These are phyloP conservation scores for Paecilomyces formosus DNA, from an alignment of 2,329 filamentous ascomycete species.

Conservation along the genomic window DNA sequence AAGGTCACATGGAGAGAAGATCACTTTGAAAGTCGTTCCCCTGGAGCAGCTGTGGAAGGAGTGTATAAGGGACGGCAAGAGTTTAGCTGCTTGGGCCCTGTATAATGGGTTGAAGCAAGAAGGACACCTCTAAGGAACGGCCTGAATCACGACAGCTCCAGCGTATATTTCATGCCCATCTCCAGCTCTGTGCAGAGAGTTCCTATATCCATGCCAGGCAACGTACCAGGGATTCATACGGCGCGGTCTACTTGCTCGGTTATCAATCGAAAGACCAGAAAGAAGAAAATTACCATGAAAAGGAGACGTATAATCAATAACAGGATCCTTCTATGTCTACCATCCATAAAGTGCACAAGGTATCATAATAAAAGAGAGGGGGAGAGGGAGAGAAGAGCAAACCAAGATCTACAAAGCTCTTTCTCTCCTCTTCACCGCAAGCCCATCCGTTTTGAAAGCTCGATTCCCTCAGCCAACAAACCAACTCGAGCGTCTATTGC, in stretches of 20 bases:
- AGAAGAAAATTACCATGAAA: neutral
- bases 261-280: neutral
- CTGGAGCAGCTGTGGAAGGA: slow-evolving; percentile 48
- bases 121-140: slow-evolving; percentile 29
- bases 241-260: neutral
- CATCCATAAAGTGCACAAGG: neutral
- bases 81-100: slow-evolving; percentile 47
- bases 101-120: slow-evolving; percentile 47
- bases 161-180: neutral
- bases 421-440: neutral
- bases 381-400: no score
- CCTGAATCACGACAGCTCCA: neutral
- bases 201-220: neutral
- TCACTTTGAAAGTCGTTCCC: slow-evolving; percentile 49
- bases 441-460: slow-evolving; percentile 53
- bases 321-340: neutral
- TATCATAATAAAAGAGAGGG: neutral
- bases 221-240: neutral
- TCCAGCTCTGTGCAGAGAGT: neutral
- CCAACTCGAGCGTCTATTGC: slow-evolving; percentile 74
- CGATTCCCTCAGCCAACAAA: slow-evolving; percentile 69
- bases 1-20: slow-evolving; percentile 50
- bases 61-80: slow-evolving; percentile 49
- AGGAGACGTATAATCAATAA: neutral
- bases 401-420: neutral